A percentile compares a stretch with the other conserved stretches of the same genome.
phyloP scores from a whole-genome alignment of 2,329 filamentous ascomycete genomes.

The Gliomastix tumulicola region DNA sequence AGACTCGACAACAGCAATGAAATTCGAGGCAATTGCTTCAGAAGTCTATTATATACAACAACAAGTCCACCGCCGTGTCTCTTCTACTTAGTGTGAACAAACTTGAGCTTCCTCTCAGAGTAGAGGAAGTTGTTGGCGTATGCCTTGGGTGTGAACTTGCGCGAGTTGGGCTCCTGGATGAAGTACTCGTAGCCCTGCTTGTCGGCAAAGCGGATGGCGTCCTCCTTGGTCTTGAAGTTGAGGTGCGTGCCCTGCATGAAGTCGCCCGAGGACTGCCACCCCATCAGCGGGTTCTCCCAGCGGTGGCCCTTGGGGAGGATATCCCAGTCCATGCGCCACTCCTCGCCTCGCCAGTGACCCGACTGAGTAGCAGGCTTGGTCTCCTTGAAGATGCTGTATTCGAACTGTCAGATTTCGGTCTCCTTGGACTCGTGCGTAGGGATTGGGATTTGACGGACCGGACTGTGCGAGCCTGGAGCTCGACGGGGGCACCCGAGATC shows the following conservation, averaged over 20 bases:
- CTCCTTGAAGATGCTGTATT: slow-evolving; percentile 82
- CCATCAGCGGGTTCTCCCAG: slow-evolving; percentile 98
- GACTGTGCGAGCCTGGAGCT: slow-evolving; percentile 89
- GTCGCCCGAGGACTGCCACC: slow-evolving; percentile 95
- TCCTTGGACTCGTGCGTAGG: neutral
- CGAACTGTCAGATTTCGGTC: slow-evolving; percentile 7
- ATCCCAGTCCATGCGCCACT: slow-evolving; percentile 99
- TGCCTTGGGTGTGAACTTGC: slow-evolving; percentile 81
- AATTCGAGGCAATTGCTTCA: no score
- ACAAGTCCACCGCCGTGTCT: no score
- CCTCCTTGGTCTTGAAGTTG: slow-evolving; percentile 88
- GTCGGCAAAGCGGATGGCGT: slow-evolving; percentile 89
- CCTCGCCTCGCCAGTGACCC: slow-evolving; percentile 73
- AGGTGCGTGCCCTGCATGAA: slow-evolving; percentile 91
- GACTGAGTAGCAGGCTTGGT: slow-evolving; percentile 95
- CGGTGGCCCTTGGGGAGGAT: slow-evolving; percentile 84
- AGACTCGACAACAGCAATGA: no score
- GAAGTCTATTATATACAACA: no score
- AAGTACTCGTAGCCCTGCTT: slow-evolving; percentile 99
- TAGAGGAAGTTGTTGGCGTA: slow-evolving; percentile 97
- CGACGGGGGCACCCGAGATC: slow-evolving; percentile 85
- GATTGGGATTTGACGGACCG: slow-evolving; percentile 65
- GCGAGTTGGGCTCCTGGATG: slow-evolving; percentile 90
- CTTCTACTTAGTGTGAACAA: slow-evolving; percentile 69
- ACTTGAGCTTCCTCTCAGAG: slow-evolving; percentile 79